Percentiles rank a stretch among this genome's conserved stretches.
Conservation (phyloP, 345 rosid species). For the Physaria fendleri region DNA sequence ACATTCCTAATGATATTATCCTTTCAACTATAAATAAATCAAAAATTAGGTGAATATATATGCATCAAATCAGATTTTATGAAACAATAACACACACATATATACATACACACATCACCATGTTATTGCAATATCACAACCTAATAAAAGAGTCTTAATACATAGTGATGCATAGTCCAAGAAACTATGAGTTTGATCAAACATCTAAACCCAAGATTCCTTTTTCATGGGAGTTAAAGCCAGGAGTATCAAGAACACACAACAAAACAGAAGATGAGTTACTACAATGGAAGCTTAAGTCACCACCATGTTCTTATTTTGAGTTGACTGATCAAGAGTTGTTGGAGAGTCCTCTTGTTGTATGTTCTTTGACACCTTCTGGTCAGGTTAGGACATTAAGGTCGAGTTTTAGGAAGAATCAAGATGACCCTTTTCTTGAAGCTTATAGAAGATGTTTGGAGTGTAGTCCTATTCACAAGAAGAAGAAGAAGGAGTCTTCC, state of each 20-base stretch:
- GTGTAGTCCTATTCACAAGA: slow-evolving; percentile 15
- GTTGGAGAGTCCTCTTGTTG: slow-evolving; percentile 15
- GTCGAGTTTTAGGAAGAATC: slow-evolving; percentile 27
- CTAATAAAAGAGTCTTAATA: neutral
- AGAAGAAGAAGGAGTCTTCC: slow-evolving; percentile 8
- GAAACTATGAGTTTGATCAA: slow-evolving; percentile 14
- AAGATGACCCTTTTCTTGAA: slow-evolving; percentile 30
- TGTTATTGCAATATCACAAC: neutral
- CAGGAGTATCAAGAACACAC: slow-evolving; percentile 26
- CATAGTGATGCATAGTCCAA: slow-evolving; percentile 29
- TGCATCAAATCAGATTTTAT: slow-evolving; percentile 18
- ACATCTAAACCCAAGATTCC: slow-evolving; percentile 25
- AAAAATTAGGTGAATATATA: slow-evolving; percentile 24
- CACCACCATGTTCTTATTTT: slow-evolving; percentile 18
- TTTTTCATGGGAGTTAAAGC: slow-evolving; percentile 28
- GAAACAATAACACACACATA: neutral
- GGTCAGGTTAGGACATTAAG: slow-evolving; percentile 1
- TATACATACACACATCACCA: neutral
- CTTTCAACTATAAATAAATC: slow-evolving; percentile 19
- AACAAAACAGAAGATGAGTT: slow-evolving; percentile 8
- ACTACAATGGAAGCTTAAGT: slow-evolving; percentile 23
- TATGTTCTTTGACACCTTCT: no score
- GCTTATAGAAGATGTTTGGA: slow-evolving; percentile 26
- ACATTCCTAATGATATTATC: slow-evolving; percentile 15
- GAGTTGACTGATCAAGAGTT: no score